A percentile compares a stretch with the other conserved stretches of the same genome.
phyloP scores from a whole-genome alignment of 1,284 basidiomycete genomes.

The Trametes polyzona region DNA sequence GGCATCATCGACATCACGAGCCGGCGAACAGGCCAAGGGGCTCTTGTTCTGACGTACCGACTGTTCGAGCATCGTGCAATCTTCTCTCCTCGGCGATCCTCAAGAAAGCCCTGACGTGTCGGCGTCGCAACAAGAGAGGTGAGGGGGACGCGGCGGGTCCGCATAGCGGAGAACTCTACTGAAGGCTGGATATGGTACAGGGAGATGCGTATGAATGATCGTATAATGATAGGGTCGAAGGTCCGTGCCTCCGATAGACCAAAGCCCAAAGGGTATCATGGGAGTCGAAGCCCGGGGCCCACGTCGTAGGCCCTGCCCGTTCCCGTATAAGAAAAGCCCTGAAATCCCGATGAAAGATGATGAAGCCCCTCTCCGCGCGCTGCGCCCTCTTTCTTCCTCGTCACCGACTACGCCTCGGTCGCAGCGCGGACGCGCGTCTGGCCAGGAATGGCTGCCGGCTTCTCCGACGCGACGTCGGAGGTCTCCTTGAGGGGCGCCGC shows the following conservation, averaged over 20 bases:
- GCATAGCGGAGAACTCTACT: background rate
- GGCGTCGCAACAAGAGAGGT: slow-evolving; percentile 1
- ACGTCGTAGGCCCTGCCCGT: slow-evolving; percentile 1
- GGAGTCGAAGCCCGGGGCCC: slow-evolving; percentile 2
- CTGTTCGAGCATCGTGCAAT: background rate
- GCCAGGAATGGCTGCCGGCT: slow-evolving; percentile 13
- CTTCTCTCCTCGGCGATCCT: too few species aligned
- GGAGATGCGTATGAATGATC: slow-evolving; percentile 4
- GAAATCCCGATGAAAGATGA: slow-evolving; percentile 2
- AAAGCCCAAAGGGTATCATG: slow-evolving; percentile 14
- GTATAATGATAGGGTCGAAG: slow-evolving; percentile 16
- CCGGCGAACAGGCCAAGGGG: slow-evolving; percentile 4
- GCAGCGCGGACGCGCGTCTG: background rate
- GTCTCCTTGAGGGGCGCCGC: slow-evolving; percentile 11
- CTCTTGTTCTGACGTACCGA: background rate
- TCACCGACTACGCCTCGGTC: slow-evolving; percentile 3
- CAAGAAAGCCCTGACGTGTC: background rate
- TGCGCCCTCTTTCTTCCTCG: background rate
- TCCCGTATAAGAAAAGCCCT: slow-evolving; percentile 11
- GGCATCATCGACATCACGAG: background rate
- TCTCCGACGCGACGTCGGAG: slow-evolving; percentile 17
- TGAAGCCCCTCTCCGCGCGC: slow-evolving; percentile 1
- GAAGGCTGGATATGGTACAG: slow-evolving; percentile 15
- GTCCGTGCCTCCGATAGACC: slow-evolving; percentile 9
- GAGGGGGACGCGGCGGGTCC: slow-evolving; percentile 1